A percentile compares a stretch with the other conserved stretches of the same genome.
phyloP scores from a whole-genome alignment of 2,329 filamentous ascomycete species.

The Ophiostoma sp. region DNA sequence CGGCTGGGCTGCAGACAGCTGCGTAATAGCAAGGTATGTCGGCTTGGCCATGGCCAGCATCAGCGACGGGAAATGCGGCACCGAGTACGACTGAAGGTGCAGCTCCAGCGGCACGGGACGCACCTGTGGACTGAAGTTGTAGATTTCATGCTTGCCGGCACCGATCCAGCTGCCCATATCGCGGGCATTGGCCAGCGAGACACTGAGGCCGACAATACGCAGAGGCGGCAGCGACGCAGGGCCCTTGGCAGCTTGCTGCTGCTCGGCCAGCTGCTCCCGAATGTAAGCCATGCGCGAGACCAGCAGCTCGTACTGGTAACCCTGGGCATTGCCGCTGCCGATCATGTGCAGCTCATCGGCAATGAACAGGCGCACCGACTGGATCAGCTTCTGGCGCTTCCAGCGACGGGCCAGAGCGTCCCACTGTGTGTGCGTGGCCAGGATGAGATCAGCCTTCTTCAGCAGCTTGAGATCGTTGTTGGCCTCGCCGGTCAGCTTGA shows the following conservation, averaged over 20 bases:
- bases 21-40: slow-evolving; percentile 79
- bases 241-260: slow-evolving; percentile 64
- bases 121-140: slow-evolving; percentile 93
- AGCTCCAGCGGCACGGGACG: slow-evolving; percentile 86
- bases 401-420: slow-evolving; percentile 92
- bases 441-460: slow-evolving; percentile 78
- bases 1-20: slow-evolving; percentile 83
- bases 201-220: slow-evolving; percentile 83
- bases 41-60: slow-evolving; percentile 99
- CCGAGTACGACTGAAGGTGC: slow-evolving; percentile 90
- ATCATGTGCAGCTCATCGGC: slow-evolving; percentile 94
- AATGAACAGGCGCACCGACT: slow-evolving; percentile 84
- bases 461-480: slow-evolving; percentile 84
- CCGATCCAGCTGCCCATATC: slow-evolving; percentile 98
- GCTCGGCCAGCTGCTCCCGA: slow-evolving; percentile 75
- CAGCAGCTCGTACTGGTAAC: slow-evolving; percentile 90
- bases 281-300: slow-evolving; percentile 99
- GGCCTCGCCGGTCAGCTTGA: slow-evolving; percentile 90
- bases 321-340: slow-evolving; percentile 79
- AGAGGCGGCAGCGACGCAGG: slow-evolving; percentile 59
- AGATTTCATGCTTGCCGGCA: slow-evolving; percentile 95
- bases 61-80: slow-evolving; percentile 93
- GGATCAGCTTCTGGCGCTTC: slow-evolving; percentile 93
- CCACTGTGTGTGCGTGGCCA: slow-evolving; percentile 93
- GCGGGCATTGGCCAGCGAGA: slow-evolving; percentile 85